Percentiles rank a stretch among this genome's conserved stretches.
Conservation (phyloP, 139 green algal species). For the Tetradesmus obliquus region DNA sequence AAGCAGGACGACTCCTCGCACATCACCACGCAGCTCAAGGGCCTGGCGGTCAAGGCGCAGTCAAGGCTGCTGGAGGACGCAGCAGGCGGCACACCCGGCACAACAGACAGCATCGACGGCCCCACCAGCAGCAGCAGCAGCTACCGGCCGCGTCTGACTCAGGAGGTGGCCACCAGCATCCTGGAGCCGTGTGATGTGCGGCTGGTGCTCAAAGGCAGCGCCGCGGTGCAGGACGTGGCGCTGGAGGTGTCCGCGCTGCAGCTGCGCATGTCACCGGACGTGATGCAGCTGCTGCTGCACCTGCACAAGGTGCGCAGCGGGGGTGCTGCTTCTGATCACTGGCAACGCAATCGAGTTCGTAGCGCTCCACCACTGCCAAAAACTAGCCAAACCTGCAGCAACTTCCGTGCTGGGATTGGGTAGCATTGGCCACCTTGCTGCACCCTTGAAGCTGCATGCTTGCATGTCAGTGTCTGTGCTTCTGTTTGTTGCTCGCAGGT, state of each 20-base stretch:
- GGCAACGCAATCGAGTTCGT: too few relatives aligned
- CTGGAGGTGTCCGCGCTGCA: constrained; percentile 57
- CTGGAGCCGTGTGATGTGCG: constrained; percentile 59
- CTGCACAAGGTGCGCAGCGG: constrained; percentile 43
- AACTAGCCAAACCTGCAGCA: neutral
- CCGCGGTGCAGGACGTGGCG: neutral
- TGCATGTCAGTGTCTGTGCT: neutral
- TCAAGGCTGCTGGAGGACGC: constrained; percentile 26
- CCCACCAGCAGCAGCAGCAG: neutral
- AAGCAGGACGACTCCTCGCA: constrained; percentile 5
- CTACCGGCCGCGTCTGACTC: neutral
- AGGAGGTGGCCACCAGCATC: constrained; percentile 43
- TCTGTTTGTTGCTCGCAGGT: constrained; percentile 21
- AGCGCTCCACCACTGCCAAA: too few relatives aligned
- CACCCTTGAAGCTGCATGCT: neutral
- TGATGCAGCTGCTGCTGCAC: constrained; percentile 72
- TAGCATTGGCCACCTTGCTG: neutral
- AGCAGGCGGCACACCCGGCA: neutral
- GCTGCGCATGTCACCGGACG: constrained; percentile 75
- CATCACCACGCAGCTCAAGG: constrained; percentile 22
- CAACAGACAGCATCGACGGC: neutral
- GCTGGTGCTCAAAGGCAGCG: neutral
- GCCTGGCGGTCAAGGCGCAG: constrained; percentile 40
- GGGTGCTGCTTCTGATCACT: neutral
- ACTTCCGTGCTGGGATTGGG: too few relatives aligned